These are phyloP conservation scores for Prunus armeniaca DNA, from an alignment of 306 rosid genomes.

Conservation along the genomic window DNA sequence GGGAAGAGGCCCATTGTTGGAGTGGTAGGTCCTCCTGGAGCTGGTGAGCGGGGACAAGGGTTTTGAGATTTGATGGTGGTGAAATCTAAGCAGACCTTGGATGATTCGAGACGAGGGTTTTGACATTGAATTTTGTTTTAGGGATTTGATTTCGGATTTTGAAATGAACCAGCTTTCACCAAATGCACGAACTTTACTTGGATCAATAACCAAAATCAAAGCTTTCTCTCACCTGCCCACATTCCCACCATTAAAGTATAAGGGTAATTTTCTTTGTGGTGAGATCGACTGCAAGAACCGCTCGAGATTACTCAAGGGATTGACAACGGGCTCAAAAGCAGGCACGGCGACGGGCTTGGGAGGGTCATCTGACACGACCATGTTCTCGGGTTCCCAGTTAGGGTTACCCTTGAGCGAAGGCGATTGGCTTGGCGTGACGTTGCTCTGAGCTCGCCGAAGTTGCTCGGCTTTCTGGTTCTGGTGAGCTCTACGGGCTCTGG, in stretches of 20 bases:
- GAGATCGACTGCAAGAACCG: too few species aligned
- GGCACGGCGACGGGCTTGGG: too few species aligned
- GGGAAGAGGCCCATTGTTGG: constrained; percentile 20
- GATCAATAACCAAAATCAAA: not conserved
- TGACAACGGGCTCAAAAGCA: too few species aligned
- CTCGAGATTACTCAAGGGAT: too few species aligned
- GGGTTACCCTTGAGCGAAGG: too few species aligned
- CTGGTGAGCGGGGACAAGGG: constrained; percentile 10
- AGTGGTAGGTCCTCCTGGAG: constrained; percentile 17
- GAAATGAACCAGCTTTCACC: not conserved
- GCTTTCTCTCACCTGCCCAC: not conserved
- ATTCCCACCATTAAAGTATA: not conserved
- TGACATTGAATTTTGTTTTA: constrained; percentile 11
- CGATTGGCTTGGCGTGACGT: too few species aligned
- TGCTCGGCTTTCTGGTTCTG: too few species aligned
- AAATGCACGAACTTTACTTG: not conserved
- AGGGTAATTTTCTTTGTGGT: not conserved
- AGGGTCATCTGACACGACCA: too few species aligned
- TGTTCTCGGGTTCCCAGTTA: too few species aligned
- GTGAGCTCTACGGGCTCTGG: too few species aligned
- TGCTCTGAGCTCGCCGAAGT: too few species aligned
- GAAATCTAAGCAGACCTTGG: constrained; percentile 50
- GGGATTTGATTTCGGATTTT: not conserved
- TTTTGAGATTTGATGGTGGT: constrained; percentile 23
- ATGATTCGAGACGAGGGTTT: constrained; percentile 45